phyloP scores from a whole-genome alignment of 192 early-diverging fungal genomes.

The Ambispora gerdemannii region DNA sequence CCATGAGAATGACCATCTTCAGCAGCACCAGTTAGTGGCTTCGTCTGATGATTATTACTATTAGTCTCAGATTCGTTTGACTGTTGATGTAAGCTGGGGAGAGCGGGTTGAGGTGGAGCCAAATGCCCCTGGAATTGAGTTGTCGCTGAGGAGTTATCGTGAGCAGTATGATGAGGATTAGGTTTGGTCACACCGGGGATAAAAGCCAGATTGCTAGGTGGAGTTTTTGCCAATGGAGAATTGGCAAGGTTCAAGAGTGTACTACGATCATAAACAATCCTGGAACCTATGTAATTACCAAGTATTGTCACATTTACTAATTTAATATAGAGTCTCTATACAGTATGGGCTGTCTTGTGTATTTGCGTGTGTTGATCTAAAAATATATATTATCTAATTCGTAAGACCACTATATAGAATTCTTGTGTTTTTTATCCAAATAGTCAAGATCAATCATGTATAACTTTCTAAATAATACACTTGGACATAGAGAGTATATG shows the following conservation, averaged over 20 bases:
- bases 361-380: not conserved
- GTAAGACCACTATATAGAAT: not conserved
- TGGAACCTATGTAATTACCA: slow-evolving; percentile 57
- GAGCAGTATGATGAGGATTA: not conserved
- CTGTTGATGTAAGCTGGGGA: not conserved
- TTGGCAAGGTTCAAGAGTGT: slow-evolving; percentile 59
- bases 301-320: not conserved
- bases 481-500: slow-evolving; percentile 9
- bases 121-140: slow-evolving; percentile 11
- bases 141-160: not conserved
- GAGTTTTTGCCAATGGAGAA: slow-evolving; percentile 58
- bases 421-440: not conserved
- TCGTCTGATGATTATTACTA: not conserved
- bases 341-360: not conserved
- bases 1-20: slow-evolving; percentile 8
- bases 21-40: no score
- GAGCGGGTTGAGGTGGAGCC: slow-evolving; percentile 7
- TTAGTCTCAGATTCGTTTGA: not conserved
- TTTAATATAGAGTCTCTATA: not conserved
- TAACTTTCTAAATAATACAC: not conserved
- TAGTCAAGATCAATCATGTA: not conserved
- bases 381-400: not conserved
- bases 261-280: slow-evolving; percentile 62
- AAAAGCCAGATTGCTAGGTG: slow-evolving; percentile 54
- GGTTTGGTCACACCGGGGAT: slow-evolving; percentile 58